A percentile compares a stretch with the other conserved stretches of the same genome.
phyloP scores from a whole-genome alignment of 2,329 filamentous ascomycete genomes.

The Epichloe baconii region DNA sequence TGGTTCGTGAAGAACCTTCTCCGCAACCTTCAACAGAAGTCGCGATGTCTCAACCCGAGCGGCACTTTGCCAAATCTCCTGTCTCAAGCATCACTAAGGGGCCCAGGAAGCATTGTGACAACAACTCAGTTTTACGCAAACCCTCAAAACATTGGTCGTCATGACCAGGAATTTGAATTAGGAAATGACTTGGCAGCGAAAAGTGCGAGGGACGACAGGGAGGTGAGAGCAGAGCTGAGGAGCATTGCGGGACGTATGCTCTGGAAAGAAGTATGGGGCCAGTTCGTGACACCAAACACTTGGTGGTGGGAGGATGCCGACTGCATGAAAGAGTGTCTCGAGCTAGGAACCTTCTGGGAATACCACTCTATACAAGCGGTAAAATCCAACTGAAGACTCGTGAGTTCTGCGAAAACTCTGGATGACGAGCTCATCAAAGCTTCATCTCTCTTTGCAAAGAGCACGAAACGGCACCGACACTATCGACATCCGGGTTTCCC shows the following conservation, averaged over 20 bases:
- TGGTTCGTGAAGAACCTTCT: constrained; percentile 53
- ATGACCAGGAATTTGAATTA: constrained; percentile 6
- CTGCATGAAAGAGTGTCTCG: constrained; percentile 41
- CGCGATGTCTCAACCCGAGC: constrained; percentile 46
- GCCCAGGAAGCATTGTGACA: constrained; percentile 32
- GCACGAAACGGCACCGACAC: too few species aligned
- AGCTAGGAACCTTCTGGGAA: constrained; percentile 43
- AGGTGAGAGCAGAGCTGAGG: constrained; percentile 33
- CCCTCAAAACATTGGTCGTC: constrained; percentile 15
- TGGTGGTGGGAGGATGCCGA: constrained; percentile 52
- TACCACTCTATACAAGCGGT: constrained; percentile 44
- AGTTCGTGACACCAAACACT: constrained; percentile 30
- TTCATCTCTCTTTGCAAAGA: too few species aligned
- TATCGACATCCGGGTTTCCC: too few species aligned
- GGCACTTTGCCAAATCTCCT: constrained; percentile 47
- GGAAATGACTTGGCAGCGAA: constrained; percentile 13
- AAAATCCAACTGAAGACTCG: constrained; percentile 20
- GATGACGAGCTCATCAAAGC: too few species aligned
- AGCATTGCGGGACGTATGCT: constrained; percentile 41
- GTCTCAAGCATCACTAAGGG: constrained; percentile 37
- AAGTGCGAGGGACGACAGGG: constrained; percentile 12
- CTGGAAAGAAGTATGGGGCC: constrained; percentile 49
- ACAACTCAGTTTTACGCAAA: constrained; percentile 37
- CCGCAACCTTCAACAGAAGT: constrained; percentile 43
- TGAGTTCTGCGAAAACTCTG: not conserved